Evolutionary conservation across 768 basidiomycete species (phyloP).

Genomic region (Sporobolomyces roseus): DNA sequence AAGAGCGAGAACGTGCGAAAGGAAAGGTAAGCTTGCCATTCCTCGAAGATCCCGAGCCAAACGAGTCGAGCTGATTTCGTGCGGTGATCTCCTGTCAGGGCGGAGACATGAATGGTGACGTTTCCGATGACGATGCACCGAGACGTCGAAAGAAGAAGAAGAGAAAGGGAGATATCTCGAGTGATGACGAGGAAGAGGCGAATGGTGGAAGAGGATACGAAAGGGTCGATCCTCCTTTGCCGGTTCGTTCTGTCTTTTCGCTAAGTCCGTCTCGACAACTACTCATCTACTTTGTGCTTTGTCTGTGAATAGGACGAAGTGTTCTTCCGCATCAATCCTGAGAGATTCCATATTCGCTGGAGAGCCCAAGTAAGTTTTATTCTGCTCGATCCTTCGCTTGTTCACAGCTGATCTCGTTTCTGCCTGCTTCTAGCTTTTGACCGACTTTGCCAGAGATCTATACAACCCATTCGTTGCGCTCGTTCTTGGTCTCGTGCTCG

Average conservation of each 20-base stretch:
- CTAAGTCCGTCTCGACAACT: neutral
- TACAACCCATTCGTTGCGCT: constrained; percentile 58
- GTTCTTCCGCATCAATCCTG: constrained; percentile 80
- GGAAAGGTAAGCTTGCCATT: constrained; percentile 62
- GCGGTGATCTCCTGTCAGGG: neutral
- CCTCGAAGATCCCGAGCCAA: too few relatives aligned
- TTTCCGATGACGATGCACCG: constrained; percentile 50
- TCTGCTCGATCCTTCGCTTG: too few relatives aligned
- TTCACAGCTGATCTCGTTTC: neutral
- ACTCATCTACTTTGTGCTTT: neutral
- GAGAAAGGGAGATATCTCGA: constrained; percentile 3
- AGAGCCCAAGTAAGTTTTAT: constrained; percentile 50
- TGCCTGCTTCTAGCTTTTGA: constrained; percentile 60
- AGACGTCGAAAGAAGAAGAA: constrained; percentile 43
- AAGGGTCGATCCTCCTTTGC: constrained; percentile 57
- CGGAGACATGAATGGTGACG: neutral
- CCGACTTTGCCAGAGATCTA: constrained; percentile 68
- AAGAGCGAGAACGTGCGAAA: constrained; percentile 65
- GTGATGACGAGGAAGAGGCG: constrained; percentile 11
- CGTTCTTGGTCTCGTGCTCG: constrained; percentile 35
- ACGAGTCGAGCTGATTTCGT: neutral
- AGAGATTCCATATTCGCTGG: constrained; percentile 78
- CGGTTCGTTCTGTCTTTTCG: neutral
- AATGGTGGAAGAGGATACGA: constrained; percentile 56
- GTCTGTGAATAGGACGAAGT: constrained; percentile 55